A percentile compares a stretch with the other conserved stretches of the same genome.
Evolutionary conservation across 208 protist genomes (phyloP).

Genomic region (Porcisia hertigi): DNA sequence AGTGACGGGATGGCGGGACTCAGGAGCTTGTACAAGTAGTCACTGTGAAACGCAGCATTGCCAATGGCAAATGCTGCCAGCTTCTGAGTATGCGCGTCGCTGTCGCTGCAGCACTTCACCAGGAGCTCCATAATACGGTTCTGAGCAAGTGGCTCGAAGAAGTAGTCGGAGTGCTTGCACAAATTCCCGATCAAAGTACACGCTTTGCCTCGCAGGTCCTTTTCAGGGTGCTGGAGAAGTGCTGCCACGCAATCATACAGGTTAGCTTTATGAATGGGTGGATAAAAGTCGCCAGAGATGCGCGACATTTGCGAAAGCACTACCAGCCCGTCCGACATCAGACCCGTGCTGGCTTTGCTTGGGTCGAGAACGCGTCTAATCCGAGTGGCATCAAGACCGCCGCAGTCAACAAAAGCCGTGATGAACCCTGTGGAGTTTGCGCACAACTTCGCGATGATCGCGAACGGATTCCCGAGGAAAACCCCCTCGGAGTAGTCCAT

Average conservation of each 20-base stretch:
- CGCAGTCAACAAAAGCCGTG: constrained; percentile 82
- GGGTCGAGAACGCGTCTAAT: constrained; percentile 80
- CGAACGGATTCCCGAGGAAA: constrained; percentile 82
- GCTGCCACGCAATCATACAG: constrained; percentile 69
- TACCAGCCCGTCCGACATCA: constrained; percentile 88
- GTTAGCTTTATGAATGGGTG: constrained; percentile 77
- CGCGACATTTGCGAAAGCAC: constrained; percentile 93
- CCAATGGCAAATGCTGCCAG: constrained; percentile 96
- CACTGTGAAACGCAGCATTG: constrained; percentile 95
- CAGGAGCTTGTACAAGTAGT: constrained; percentile 83
- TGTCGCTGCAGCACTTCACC: constrained; percentile 83
- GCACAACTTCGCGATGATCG: constrained; percentile 84
- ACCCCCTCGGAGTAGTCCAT: constrained; percentile 84
- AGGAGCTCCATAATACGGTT: constrained; percentile 73
- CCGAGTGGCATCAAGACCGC: constrained; percentile 70
- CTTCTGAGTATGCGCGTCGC: constrained; percentile 89
- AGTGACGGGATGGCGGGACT: constrained; percentile 75
- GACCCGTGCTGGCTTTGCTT: constrained; percentile 58
- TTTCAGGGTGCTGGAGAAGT: constrained; percentile 75
- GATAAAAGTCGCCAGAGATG: constrained; percentile 86
- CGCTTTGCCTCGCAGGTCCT: constrained; percentile 85
- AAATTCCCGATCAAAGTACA: constrained; percentile 96
- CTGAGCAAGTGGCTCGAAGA: constrained; percentile 85
- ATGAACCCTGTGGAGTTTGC: constrained; percentile 78
- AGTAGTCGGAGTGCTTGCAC: constrained; percentile 93